A percentile compares a stretch with the other conserved stretches of the same genome.
Evolutionary conservation across 106 monocot species (phyloP).

Genomic region (Dioscorea zingiberensis): DNA sequence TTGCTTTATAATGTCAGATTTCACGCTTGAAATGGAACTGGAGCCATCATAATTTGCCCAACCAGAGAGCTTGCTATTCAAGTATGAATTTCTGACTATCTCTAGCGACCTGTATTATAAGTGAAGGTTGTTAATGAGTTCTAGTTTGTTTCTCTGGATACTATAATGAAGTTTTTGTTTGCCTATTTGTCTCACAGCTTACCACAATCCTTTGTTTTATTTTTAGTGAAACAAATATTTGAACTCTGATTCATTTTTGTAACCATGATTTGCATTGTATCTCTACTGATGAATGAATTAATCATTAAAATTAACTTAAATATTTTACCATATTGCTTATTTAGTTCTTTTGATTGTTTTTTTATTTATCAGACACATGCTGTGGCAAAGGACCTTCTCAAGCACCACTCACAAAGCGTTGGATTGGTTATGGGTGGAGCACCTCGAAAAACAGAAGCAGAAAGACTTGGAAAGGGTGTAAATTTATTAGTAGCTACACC

Average conservation of each 20-base stretch:
- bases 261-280: too few species aligned
- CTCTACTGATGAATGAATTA: too few species aligned
- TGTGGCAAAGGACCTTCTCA: conserved; percentile 77
- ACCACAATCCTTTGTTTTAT: too few species aligned
- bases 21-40: conserved; percentile 68
- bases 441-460: conserved; percentile 60
- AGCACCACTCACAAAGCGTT: conserved; percentile 84
- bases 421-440: conserved; percentile 77
- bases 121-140: too few species aligned
- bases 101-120: not conserved
- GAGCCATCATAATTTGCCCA: conserved; percentile 79
- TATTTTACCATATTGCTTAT: too few species aligned
- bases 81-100: conserved; percentile 18
- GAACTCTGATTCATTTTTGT: too few species aligned
- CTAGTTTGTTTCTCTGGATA: too few species aligned
- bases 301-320: too few species aligned
- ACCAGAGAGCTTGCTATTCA: conserved; percentile 97
- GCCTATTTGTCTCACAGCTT: too few species aligned
- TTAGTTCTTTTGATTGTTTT: not conserved
- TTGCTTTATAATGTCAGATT: conserved; percentile 54
- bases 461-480: conserved; percentile 74
- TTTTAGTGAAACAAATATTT: too few species aligned
- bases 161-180: too few species aligned
- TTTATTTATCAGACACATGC: conserved; percentile 55
- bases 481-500: conserved; percentile 86